Evolutionary conservation across 495 filamentous ascomycete species (phyloP), one percentile per base, ranked within the genome.

Genomic region (Tuber melanosporum): DNA sequence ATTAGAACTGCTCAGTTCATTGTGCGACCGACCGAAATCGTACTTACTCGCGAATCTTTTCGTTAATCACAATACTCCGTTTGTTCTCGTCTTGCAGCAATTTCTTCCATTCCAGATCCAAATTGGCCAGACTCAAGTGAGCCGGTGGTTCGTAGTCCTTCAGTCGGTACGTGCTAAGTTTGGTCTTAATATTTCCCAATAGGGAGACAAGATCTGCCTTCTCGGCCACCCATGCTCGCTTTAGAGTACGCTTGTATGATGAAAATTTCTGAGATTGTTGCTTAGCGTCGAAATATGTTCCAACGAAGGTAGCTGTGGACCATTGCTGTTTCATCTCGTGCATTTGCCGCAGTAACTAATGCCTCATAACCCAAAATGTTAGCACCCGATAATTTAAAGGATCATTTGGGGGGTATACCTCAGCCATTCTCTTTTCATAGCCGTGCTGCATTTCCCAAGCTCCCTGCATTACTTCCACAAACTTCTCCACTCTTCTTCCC

Each of bases 361-460:
- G 32, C 26, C 57, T 26, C 26, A 26, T 62, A 90, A 71, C 12
- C n/a, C 44, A 45, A 41, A 45, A 52, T 47, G 39, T 70, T 75
- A 70, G 71, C 44, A 15, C 57, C 3, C 15, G 57, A 19, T 19
- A 15, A 32, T 66, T 14, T 10, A 20, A 71, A n/a, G 47, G 39
- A n/a, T 26, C 39, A 36, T 49, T 15, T 26, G 4, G 44, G 52
- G 14, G 39, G 70, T 57, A 43, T 41, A 79, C 77, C 76, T 86
- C 92, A 45, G 88, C 88, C 93, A 98, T 95, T 70, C 95, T 89
- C 81, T 90, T 88, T 89, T 99, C 95, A 82, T 93, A 99, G 20
- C 91, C 91, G 83, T 92, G 95, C 85, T 99, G 94, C 95, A 99
- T 99, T 83, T 96, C 94, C 95, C 96, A 98, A 5, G 95, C 94